Evolutionary conservation across 352 stramenopile genomes (phyloP).

Genomic region (Globisporangium takayamanum): DNA sequence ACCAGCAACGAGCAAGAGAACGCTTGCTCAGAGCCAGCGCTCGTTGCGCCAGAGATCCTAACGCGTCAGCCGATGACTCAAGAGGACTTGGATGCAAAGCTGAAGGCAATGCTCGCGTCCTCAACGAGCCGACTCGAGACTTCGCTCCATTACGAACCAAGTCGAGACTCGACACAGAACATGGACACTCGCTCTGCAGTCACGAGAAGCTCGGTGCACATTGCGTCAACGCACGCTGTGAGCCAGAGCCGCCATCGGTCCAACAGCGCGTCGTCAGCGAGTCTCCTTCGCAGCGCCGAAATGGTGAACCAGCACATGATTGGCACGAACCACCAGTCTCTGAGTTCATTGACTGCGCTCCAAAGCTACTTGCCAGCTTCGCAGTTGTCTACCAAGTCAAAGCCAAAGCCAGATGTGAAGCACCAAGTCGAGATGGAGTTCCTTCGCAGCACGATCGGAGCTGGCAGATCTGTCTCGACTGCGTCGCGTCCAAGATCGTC

Average conservation of each 20-base stretch:
- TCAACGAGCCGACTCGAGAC: slow-evolving; percentile 10
- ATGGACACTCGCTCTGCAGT: not conserved
- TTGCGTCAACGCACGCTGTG: not conserved
- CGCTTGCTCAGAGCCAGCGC: not conserved
- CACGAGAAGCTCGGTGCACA: too few relatives aligned
- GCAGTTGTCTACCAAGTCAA: not conserved
- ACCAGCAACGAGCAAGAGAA: not conserved
- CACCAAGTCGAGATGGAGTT: slow-evolving; percentile 50
- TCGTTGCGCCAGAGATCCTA: slow-evolving; percentile 1
- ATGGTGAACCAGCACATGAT: slow-evolving; percentile 30
- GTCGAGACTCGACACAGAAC: not conserved
- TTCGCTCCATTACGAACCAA: slow-evolving; percentile 1
- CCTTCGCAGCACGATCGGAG: slow-evolving; percentile 24
- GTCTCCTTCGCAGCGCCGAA: slow-evolving; percentile 28
- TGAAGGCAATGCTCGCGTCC: slow-evolving; percentile 8
- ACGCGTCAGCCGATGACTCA: slow-evolving; percentile 1
- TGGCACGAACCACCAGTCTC: not conserved
- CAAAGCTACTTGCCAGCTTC: too few relatives aligned
- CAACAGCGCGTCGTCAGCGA: not conserved
- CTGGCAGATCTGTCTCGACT: not conserved
- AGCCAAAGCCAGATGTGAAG: slow-evolving; percentile 6
- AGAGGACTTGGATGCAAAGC: slow-evolving; percentile 7
- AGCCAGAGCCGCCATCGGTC: not conserved
- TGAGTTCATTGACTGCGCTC: not conserved
- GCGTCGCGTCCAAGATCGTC: not conserved